Conservation (phyloP, 164 flowering plant genomes). For the Liriodendron chinense region DNA sequence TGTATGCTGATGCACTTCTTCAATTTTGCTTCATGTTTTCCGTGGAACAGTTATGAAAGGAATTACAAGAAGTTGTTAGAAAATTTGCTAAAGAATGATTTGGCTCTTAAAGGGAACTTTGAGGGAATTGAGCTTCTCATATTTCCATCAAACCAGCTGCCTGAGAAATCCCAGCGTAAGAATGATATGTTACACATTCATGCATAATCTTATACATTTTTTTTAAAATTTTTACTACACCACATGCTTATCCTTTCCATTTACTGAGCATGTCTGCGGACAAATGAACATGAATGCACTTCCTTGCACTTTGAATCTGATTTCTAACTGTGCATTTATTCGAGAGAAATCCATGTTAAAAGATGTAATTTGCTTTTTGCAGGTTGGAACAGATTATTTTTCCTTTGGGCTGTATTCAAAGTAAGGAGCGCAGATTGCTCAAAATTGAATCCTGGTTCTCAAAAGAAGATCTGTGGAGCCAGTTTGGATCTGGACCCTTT, state of each 20-base stretch:
- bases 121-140: conserved; percentile 78
- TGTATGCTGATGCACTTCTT: background rate
- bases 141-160: conserved; percentile 81
- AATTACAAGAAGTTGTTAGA: conserved; percentile 67
- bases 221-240: too few relatives aligned
- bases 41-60: conserved; percentile 61
- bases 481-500: conserved; percentile 13
- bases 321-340: background rate
- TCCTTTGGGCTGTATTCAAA: conserved; percentile 88
- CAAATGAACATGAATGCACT: background rate
- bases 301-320: background rate
- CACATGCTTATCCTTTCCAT: background rate
- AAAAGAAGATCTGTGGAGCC: conserved; percentile 24
- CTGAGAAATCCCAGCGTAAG: conserved; percentile 87
- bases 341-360: background rate
- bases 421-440: conserved; percentile 40
- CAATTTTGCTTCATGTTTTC: background rate
- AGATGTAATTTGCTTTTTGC: conserved; percentile 19
- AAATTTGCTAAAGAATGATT: conserved; percentile 70
- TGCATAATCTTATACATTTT: background rate
- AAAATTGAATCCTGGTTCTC: conserved; percentile 23
- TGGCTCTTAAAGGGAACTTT: conserved; percentile 77
- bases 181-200: background rate
- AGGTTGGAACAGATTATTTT: conserved; percentile 93
- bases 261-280: background rate